Conservation (phyloP, 495 filamentous ascomycete species). For the Rhizodiscina lignyota region DNA sequence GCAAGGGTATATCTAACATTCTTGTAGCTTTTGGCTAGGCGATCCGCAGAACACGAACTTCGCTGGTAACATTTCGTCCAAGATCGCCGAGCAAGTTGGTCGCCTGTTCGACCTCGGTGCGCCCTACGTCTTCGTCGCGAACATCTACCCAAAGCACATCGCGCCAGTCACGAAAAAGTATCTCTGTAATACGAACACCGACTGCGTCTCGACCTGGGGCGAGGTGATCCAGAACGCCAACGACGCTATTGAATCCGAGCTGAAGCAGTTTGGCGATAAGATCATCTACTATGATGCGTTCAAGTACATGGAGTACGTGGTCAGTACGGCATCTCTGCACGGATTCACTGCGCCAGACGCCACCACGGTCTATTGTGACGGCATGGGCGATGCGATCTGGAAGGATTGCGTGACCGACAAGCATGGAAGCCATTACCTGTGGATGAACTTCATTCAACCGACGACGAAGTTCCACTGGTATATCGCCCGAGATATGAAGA, state of each 20-base stretch:
- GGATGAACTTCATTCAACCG: no score
- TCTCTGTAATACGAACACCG: constrained; percentile 6
- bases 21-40: constrained; percentile 12
- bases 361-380: constrained; percentile 4
- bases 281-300: constrained; percentile 14
- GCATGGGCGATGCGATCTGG: constrained; percentile 3
- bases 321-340: constrained; percentile 3
- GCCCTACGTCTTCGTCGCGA: constrained; percentile 10
- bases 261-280: constrained; percentile 7
- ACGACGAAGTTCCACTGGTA: no score
- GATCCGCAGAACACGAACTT: constrained; percentile 11
- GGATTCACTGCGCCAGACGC: constrained; percentile 5
- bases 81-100: constrained; percentile 5
- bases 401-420: constrained; percentile 4
- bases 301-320: constrained; percentile 7
- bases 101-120: constrained; percentile 7
- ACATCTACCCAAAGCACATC: constrained; percentile 12
- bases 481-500: no score
- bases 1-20: no score
- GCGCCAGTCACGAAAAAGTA: constrained; percentile 8
- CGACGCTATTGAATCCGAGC: constrained; percentile 3
- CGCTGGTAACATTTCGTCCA: constrained; percentile 5
- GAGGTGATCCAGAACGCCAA: constrained; percentile 9
- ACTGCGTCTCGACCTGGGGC: constrained; percentile 8
- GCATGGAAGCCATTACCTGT: constrained; percentile 3